A percentile compares a stretch with the other conserved stretches of the same genome.
phyloP scores from a whole-genome alignment of 2,329 filamentous ascomycete genomes.

The Pestalotiopsis sp. region DNA sequence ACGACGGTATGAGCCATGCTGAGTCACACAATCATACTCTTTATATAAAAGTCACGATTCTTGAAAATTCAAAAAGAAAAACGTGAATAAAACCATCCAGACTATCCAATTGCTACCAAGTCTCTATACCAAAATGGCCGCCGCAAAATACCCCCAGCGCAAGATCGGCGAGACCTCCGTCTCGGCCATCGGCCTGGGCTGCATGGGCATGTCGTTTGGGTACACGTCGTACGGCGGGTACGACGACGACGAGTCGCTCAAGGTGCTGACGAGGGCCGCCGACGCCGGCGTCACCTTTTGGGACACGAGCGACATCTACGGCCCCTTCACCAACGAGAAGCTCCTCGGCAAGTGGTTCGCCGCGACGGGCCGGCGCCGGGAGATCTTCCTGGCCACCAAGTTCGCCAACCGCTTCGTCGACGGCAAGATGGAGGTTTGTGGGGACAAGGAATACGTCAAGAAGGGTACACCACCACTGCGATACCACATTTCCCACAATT shows the following conservation, averaged over 20 bases:
- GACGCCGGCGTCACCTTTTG: slow-evolving; percentile 29
- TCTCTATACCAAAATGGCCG: slow-evolving; percentile 19
- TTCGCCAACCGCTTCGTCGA: slow-evolving; percentile 42
- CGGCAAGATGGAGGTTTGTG: slow-evolving; percentile 22
- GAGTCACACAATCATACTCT: not conserved
- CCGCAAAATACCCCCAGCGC: slow-evolving; percentile 36
- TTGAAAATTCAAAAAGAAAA: too few relatives aligned
- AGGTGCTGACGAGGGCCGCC: slow-evolving; percentile 27
- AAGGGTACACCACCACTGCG: not conserved
- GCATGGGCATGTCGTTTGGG: slow-evolving; percentile 44
- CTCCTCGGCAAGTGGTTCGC: slow-evolving; percentile 44
- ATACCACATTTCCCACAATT: too few relatives aligned
- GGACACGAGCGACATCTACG: slow-evolving; percentile 37
- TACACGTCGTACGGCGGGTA: slow-evolving; percentile 33
- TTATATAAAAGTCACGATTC: not conserved
- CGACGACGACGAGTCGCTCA: slow-evolving; percentile 26
- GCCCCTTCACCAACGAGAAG: slow-evolving; percentile 42
- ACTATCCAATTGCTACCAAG: too few relatives aligned
- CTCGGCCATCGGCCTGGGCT: slow-evolving; percentile 47
- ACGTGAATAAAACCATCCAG: too few relatives aligned
- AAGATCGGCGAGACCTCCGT: slow-evolving; percentile 43
- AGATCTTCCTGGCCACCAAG: slow-evolving; percentile 56
- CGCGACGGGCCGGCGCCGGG: slow-evolving; percentile 44
- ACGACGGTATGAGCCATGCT: not conserved
- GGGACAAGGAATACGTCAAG: slow-evolving; percentile 5